Percentiles rank a stretch among this genome's conserved stretches.
These are phyloP conservation scores for Blepharisma undulans DNA, from an alignment of 169 alveolate species.

Conservation along the genomic window DNA sequence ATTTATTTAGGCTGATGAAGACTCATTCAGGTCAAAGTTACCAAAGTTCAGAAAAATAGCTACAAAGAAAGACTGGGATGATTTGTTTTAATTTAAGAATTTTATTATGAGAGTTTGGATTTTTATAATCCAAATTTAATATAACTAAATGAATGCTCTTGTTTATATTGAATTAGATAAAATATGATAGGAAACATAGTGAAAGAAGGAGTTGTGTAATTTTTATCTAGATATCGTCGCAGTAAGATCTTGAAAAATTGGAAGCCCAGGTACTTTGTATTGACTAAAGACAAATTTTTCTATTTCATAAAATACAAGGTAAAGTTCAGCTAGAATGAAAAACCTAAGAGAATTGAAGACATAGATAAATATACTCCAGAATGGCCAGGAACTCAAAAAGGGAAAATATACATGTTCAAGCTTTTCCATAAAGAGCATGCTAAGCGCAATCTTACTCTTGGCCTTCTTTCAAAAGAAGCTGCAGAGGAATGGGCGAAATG, in stretches of 20 bases:
- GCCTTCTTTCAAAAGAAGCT: conserved; percentile 6
- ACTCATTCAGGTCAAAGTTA: background rate
- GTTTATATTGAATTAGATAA: background rate
- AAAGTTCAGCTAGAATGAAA: background rate
- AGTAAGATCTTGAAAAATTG: background rate
- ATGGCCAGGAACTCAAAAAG: conserved; percentile 2
- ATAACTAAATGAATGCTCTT: background rate
- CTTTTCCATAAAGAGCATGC: background rate
- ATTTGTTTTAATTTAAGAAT: background rate
- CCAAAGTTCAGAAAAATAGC: background rate
- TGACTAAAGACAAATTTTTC: conserved; percentile 1
- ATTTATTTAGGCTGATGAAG: background rate
- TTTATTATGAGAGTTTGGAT: background rate
- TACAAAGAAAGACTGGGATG: background rate
- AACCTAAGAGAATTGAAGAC: background rate
- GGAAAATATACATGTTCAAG: background rate
- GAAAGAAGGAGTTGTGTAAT: background rate
- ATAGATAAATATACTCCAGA: background rate
- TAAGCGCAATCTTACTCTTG: background rate
- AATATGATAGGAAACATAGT: background rate
- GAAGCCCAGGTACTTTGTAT: background rate
- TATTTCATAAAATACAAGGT: conserved; percentile 15
- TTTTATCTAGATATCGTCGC: background rate
- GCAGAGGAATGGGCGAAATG: conserved; percentile 22
- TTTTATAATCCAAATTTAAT: background rate